phyloP scores from a whole-genome alignment of 352 stramenopile species.

The Pythium biforme region DNA sequence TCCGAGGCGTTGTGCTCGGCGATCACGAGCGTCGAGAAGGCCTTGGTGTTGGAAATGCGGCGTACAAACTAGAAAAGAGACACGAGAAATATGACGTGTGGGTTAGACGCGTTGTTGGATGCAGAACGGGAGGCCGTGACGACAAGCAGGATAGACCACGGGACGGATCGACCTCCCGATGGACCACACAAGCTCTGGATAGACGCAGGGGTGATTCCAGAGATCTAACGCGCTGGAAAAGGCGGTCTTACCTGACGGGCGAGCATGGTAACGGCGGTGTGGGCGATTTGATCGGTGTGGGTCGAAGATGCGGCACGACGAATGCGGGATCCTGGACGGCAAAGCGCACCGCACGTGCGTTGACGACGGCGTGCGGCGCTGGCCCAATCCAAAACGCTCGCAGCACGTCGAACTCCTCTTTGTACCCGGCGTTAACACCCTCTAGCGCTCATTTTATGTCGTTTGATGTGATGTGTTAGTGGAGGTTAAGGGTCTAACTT shows the following conservation, averaged over 20 bases:
- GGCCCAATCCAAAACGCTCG: constrained; percentile 17
- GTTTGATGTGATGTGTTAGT: constrained; percentile 4
- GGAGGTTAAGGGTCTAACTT: constrained; percentile 13
- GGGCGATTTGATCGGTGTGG: constrained; percentile 3
- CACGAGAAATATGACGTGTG: too few relatives aligned
- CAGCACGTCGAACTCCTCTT: constrained; percentile 25
- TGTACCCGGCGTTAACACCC: constrained; percentile 29
- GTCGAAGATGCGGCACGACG: neutral
- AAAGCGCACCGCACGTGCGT: constrained; percentile 16
- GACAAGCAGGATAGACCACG: too few relatives aligned
- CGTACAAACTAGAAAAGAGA: constrained; percentile 38
- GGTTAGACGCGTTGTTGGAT: too few relatives aligned
- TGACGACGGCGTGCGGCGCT: neutral
- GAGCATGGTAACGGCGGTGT: constrained; percentile 27
- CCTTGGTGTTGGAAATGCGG: constrained; percentile 37
- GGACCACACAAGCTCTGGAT: too few relatives aligned
- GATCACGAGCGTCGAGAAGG: constrained; percentile 84
- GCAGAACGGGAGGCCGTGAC: too few relatives aligned
- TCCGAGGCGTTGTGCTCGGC: constrained; percentile 83
- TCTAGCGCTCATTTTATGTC: neutral
- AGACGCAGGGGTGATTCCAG: neutral
- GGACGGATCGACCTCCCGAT: too few relatives aligned
- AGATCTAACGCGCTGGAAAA: neutral
- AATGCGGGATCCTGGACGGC: neutral
- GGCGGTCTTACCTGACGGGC: constrained; percentile 35